A percentile compares a stretch with the other conserved stretches of the same genome.
Conservation (phyloP, 1,139 yeast species). For the Candida tropicalis region DNA sequence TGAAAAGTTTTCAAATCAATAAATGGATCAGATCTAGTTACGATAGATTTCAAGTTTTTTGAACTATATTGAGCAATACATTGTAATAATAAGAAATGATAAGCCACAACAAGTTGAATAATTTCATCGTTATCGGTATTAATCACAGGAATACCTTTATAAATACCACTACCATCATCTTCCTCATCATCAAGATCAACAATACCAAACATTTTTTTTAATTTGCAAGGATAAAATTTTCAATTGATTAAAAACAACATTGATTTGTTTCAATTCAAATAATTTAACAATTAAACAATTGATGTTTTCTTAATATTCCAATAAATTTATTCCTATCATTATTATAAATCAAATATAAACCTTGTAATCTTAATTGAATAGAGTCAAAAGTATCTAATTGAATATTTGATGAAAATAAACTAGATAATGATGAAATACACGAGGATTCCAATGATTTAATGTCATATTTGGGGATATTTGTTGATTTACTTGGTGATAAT, state of each 20-base stretch:
- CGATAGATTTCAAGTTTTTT: slow-evolving; percentile 20
- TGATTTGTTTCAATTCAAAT: slow-evolving; percentile 25
- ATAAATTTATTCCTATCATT: neutral
- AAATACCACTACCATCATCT: slow-evolving; percentile 14
- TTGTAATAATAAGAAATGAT: slow-evolving; percentile 35
- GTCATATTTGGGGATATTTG: slow-evolving; percentile 15
- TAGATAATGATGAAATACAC: slow-evolving; percentile 11
- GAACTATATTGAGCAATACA: slow-evolving; percentile 31
- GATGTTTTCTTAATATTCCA: slow-evolving; percentile 28
- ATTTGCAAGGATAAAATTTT: slow-evolving; percentile 9
- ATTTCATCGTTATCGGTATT: slow-evolving; percentile 15
- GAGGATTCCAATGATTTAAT: slow-evolving; percentile 15
- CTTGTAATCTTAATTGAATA: slow-evolving; percentile 18
- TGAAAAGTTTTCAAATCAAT: slow-evolving; percentile 14
- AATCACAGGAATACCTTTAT: slow-evolving; percentile 15
- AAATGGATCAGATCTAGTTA: slow-evolving; percentile 12
- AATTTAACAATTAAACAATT: slow-evolving; percentile 31
- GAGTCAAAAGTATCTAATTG: slow-evolving; percentile 16
- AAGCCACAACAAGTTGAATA: slow-evolving; percentile 30
- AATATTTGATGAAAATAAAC: slow-evolving; percentile 3
- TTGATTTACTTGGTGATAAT: slow-evolving; percentile 14
- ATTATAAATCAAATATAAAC: slow-evolving; percentile 12
- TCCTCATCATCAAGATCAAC: neutral
- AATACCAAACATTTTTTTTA: slow-evolving; percentile 1
- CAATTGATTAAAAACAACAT: slow-evolving; percentile 19